Base-by-base conservation (phyloP, 805 yeast genomes). In the Candida ovalis region DNA sequence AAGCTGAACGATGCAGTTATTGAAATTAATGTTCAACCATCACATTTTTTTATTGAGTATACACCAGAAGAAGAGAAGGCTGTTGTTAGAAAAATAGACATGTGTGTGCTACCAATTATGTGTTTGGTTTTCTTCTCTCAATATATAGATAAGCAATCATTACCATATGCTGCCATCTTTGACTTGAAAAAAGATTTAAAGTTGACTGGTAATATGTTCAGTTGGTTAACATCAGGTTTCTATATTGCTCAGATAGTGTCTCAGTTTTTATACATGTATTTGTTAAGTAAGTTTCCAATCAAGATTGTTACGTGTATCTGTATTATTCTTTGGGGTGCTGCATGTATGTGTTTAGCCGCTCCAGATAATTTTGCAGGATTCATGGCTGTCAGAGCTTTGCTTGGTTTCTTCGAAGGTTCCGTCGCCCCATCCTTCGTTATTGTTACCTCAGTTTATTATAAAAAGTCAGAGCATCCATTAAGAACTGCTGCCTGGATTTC, bases 241-340 rank as follows among this genome's bases (percentile, higher is more conserved):
- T 63, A 61, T 43, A 43, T 74, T 30, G 78, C 76, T 1, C 72
- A 74, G 49, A 49, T 75, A 41, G 67, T 63, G 22, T 67, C 68
- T 48, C 69, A 71, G 53, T 63, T 83, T 38, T 88, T 88, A 2
- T 84, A 82, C 62, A 63, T 82, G 45, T 58, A 65, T 40, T 37
- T 74, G 1, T 63, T 82, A 24, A 88, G 83, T 60, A 75, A 69
- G 50, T 76, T 80, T 47, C 84, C 84, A 1, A 71, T 84, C 53
- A 75, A 80, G 15, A 75, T 75, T 50, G 68, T 79, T 3, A 70
- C 77, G 2, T 69, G 80, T 17, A 54, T 64, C 1, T 78, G 76
- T 54, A 70, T 84, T 40, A 51, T 82, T 3, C 36, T 77, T 0
- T 85, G 92, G 90, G 89, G 88, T 10, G 60, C 77, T 12, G 63